These are phyloP conservation scores for Pleurotus platypus DNA, from an alignment of 768 basidiomycete genomes.

Conservation along the genomic window DNA sequence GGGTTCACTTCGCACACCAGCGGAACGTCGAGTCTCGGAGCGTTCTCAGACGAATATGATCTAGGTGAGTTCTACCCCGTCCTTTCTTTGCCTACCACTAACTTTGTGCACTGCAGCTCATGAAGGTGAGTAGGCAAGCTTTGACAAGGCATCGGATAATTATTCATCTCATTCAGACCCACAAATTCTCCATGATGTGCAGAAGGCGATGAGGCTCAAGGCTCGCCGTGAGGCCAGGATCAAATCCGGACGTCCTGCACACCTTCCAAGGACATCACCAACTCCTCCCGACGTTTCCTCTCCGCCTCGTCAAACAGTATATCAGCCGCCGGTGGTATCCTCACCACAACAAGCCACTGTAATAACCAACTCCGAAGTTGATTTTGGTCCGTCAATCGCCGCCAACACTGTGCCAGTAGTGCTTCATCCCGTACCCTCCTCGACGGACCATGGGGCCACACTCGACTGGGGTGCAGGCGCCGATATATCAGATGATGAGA, in stretches of 20 bases:
- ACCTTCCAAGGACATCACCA: slow-evolving; percentile 16
- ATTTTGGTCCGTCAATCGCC: slow-evolving; percentile 67
- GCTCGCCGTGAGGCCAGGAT: slow-evolving; percentile 70
- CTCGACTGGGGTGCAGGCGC: slow-evolving; percentile 76
- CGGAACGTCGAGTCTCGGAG: slow-evolving; percentile 19
- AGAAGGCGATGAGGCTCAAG: slow-evolving; percentile 70
- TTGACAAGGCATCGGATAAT: background rate
- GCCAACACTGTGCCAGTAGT: slow-evolving; percentile 24
- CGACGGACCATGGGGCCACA: slow-evolving; percentile 64
- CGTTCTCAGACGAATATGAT: slow-evolving; percentile 77
- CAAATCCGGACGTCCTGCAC: slow-evolving; percentile 21
- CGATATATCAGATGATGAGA: slow-evolving; percentile 50
- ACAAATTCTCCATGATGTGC: slow-evolving; percentile 76
- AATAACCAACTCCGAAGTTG: slow-evolving; percentile 46
- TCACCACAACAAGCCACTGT: slow-evolving; percentile 23
- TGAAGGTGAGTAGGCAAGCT: slow-evolving; percentile 53
- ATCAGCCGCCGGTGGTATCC: slow-evolving; percentile 25
- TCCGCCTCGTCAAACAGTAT: slow-evolving; percentile 20
- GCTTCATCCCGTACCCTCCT: slow-evolving; percentile 65
- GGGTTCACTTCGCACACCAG: slow-evolving; percentile 2
- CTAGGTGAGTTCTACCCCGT: slow-evolving; percentile 47
- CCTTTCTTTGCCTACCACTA: background rate
- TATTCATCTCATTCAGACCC: too few species aligned
- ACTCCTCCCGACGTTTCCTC: slow-evolving; percentile 4
- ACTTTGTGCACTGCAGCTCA: slow-evolving; percentile 43